A percentile compares a stretch with the other conserved stretches of the same genome.
These are phyloP conservation scores for Bidens hawaiensis DNA, from an alignment of 140 eudicot species.

Conservation along the genomic window DNA sequence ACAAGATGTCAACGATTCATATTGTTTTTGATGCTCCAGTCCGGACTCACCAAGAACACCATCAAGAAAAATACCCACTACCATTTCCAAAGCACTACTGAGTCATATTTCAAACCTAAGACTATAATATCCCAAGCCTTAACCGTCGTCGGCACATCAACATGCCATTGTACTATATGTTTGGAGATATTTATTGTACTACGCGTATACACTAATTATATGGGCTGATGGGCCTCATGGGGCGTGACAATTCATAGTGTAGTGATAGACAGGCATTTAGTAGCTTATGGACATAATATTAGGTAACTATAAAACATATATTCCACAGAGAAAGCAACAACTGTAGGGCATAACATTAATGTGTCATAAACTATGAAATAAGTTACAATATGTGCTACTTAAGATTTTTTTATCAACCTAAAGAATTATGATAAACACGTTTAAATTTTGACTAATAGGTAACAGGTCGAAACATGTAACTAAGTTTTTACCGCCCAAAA, in stretches of 20 bases:
- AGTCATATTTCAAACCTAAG: too few relatives aligned
- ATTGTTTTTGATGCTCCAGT: too few relatives aligned
- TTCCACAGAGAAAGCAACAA: conserved; percentile 24
- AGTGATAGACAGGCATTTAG: background rate
- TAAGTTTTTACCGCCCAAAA: background rate
- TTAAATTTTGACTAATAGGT: background rate
- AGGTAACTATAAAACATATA: conserved; percentile 17
- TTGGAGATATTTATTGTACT: background rate
- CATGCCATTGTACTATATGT: too few relatives aligned
- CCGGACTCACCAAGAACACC: too few relatives aligned
- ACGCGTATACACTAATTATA: background rate
- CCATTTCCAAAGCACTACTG: too few relatives aligned
- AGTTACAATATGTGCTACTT: background rate
- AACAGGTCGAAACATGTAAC: background rate
- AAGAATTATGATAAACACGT: background rate
- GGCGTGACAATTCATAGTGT: background rate
- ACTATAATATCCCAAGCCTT: too few relatives aligned
- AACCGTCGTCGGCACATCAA: too few relatives aligned
- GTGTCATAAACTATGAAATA: conserved; percentile 7
- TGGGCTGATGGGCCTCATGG: conserved; percentile 3
- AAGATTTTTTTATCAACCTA: background rate
- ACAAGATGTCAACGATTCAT: too few relatives aligned
- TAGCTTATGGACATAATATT: conserved; percentile 9
- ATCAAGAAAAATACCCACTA: too few relatives aligned
- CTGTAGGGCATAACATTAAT: conserved; percentile 1